Evolutionary conservation across 2,329 filamentous ascomycete genomes (phyloP).

Genomic region (Trichoderma afroharzianum): DNA sequence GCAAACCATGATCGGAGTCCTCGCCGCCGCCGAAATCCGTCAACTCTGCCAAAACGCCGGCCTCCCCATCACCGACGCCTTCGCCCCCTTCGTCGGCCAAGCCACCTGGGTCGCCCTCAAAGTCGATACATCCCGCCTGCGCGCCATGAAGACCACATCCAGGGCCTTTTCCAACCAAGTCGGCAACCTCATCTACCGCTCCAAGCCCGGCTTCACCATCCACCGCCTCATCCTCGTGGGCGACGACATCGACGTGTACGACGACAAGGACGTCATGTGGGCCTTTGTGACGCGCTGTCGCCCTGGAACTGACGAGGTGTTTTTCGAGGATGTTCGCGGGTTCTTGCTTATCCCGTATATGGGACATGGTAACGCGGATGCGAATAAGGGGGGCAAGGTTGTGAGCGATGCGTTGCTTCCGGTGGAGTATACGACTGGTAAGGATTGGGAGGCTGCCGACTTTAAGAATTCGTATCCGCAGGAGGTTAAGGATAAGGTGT

Average conservation of each 20-base stretch:
- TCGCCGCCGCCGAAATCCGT: background rate
- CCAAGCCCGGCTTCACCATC: conserved; percentile 41
- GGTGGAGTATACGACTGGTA: conserved; percentile 38
- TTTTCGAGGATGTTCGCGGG: conserved; percentile 42
- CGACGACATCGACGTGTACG: conserved; percentile 47
- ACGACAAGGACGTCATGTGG: conserved; percentile 46
- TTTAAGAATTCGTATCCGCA: conserved; percentile 36
- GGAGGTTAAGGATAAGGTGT: conserved; percentile 38
- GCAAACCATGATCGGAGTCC: conserved; percentile 4
- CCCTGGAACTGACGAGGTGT: conserved; percentile 40
- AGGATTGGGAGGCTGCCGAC: conserved; percentile 30
- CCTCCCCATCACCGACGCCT: conserved; percentile 43
- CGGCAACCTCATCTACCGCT: conserved; percentile 40
- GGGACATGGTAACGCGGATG: conserved; percentile 36
- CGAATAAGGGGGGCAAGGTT: conserved; percentile 40
- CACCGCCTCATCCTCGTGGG: conserved; percentile 45
- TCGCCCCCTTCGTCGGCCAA: conserved; percentile 43
- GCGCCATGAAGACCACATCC: conserved; percentile 48
- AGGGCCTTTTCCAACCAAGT: conserved; percentile 37
- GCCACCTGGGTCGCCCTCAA: conserved; percentile 50
- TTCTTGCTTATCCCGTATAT: conserved; percentile 47
- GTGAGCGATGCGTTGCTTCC: conserved; percentile 43
- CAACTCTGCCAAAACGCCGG: background rate
- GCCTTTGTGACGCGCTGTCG: conserved; percentile 47
- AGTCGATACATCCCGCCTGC: conserved; percentile 54